phyloP scores from a whole-genome alignment of 2,329 filamentous ascomycete genomes.

The Aspergillus neoniger region DNA sequence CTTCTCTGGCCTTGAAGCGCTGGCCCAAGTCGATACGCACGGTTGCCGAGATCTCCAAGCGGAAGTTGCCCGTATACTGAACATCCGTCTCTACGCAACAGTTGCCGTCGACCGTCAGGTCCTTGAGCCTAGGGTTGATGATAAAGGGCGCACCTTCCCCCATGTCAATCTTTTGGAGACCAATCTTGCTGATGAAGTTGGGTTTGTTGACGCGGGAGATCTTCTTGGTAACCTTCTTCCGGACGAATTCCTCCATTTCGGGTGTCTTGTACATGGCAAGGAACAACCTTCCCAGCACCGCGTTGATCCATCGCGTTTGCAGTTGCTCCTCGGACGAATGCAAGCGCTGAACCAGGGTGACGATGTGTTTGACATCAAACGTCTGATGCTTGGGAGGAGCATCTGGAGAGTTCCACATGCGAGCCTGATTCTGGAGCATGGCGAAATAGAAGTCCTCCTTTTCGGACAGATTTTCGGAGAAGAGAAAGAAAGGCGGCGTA shows the following conservation, averaged over 20 bases:
- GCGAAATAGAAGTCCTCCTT: slow-evolving; percentile 99
- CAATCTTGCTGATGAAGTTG: slow-evolving; percentile 81
- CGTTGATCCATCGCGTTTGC: slow-evolving; percentile 92
- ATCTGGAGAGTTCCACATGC: slow-evolving; percentile 58
- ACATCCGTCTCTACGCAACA: slow-evolving; percentile 84
- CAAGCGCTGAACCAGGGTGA: slow-evolving; percentile 82
- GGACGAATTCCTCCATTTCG: slow-evolving; percentile 75
- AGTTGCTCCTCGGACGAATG: slow-evolving; percentile 90
- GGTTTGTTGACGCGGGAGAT: slow-evolving; percentile 92
- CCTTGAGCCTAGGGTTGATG: slow-evolving; percentile 82
- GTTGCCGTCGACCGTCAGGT: slow-evolving; percentile 89
- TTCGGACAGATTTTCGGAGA: slow-evolving; percentile 91
- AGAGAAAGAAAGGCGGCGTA: slow-evolving; percentile 87
- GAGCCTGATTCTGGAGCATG: slow-evolving; percentile 79
- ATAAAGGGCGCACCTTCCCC: slow-evolving; percentile 86
- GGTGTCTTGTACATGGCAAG: slow-evolving; percentile 82
- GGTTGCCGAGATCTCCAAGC: slow-evolving; percentile 87
- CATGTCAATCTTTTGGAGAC: slow-evolving; percentile 79
- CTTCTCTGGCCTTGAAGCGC: slow-evolving; percentile 85
- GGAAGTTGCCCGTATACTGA: slow-evolving; percentile 84
- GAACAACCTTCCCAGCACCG: slow-evolving; percentile 83
- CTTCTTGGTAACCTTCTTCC: slow-evolving; percentile 90
- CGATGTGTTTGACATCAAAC: slow-evolving; percentile 83
- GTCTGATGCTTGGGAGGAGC: slow-evolving; percentile 68
- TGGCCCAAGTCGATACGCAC: slow-evolving; percentile 86